Evolutionary conservation across 495 filamentous ascomycete species (phyloP).

Genomic region (Chlorociboria aeruginascens): DNA sequence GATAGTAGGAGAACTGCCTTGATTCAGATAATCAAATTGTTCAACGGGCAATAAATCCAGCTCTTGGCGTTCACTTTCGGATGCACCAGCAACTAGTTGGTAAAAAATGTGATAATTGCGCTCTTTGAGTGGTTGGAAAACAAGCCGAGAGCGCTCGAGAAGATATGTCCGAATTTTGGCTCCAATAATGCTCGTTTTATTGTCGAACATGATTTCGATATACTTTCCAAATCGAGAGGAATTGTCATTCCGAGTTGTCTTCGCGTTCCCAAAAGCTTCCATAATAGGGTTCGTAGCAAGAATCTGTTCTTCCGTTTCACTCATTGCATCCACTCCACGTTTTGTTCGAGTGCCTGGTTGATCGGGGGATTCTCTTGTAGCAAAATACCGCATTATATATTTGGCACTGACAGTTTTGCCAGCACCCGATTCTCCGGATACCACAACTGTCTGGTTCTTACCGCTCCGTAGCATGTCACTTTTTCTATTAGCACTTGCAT

Average conservation of each 20-base stretch:
- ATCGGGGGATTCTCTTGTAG: slow-evolving; percentile 89
- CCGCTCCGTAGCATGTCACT: slow-evolving; percentile 95
- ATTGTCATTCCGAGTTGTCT: slow-evolving; percentile 98
- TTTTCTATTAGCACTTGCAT: slow-evolving; percentile 10
- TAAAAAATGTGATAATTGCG: slow-evolving; percentile 99
- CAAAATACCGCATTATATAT: slow-evolving; percentile 99
- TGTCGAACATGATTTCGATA: slow-evolving; percentile 99
- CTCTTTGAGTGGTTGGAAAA: slow-evolving; percentile 97
- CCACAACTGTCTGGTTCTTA: slow-evolving; percentile 96
- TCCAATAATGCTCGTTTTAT: slow-evolving; percentile 89
- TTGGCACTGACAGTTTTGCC: slow-evolving; percentile 99
- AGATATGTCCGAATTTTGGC: slow-evolving; percentile 95
- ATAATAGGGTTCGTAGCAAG: slow-evolving; percentile 98
- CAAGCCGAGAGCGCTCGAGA: slow-evolving; percentile 86
- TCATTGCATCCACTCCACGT: slow-evolving; percentile 78
- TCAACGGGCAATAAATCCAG: slow-evolving; percentile 69
- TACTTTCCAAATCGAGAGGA: slow-evolving; percentile 99
- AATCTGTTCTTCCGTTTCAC: slow-evolving; percentile 97
- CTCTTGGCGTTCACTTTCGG: slow-evolving; percentile 71
- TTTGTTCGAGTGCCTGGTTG: slow-evolving; percentile 68
- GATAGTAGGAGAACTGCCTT: slow-evolving; percentile 82
- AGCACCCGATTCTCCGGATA: slow-evolving; percentile 95
- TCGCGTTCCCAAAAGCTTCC: slow-evolving; percentile 99
- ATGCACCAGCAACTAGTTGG: slow-evolving; percentile 87
- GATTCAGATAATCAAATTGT: slow-evolving; percentile 92